A percentile compares a stretch with the other conserved stretches of the same genome.
Evolutionary conservation across 208 protist species (phyloP).

Genomic region (Novymonas esmeraldas): DNA sequence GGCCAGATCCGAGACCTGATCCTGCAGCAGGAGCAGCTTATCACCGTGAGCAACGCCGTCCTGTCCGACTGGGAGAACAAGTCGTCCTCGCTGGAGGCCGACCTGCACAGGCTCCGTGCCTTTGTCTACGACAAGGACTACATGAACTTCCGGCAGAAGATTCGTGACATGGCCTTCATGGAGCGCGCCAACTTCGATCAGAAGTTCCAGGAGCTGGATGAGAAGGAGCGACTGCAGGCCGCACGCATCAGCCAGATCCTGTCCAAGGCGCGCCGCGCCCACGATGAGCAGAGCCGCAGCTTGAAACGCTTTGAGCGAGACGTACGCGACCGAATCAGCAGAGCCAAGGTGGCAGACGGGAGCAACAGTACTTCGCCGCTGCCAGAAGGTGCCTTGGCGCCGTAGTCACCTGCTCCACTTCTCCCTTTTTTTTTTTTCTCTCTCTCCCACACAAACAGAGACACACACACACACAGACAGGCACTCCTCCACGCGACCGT

Average conservation of each 20-base stretch:
- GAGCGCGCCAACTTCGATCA: constrained; percentile 63
- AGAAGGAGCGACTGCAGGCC: constrained; percentile 61
- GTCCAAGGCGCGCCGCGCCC: constrained; percentile 41
- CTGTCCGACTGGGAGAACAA: constrained; percentile 71
- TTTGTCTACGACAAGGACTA: constrained; percentile 76
- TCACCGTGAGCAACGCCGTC: constrained; percentile 52
- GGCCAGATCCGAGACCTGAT: constrained; percentile 64
- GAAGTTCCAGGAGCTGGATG: constrained; percentile 65
- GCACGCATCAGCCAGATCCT: constrained; percentile 54
- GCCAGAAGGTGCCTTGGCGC: constrained; percentile 1
- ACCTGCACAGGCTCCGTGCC: constrained; percentile 59
- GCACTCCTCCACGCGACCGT: too few species aligned
- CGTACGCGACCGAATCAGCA: constrained; percentile 30
- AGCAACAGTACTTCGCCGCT: constrained; percentile 13
- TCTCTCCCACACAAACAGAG: too few species aligned
- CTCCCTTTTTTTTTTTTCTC: too few species aligned
- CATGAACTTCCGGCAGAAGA: constrained; percentile 61
- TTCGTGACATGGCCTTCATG: constrained; percentile 56
- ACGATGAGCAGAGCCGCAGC: constrained; percentile 55
- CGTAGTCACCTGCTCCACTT: background rate
- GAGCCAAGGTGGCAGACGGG: background rate
- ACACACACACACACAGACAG: too few species aligned
- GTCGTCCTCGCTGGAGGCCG: constrained; percentile 49
- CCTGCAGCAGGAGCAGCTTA: constrained; percentile 64
- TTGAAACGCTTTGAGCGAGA: constrained; percentile 56